These are phyloP conservation scores for Nissolia schottii DNA, from an alignment of 306 rosid species.

Conservation along the genomic window DNA sequence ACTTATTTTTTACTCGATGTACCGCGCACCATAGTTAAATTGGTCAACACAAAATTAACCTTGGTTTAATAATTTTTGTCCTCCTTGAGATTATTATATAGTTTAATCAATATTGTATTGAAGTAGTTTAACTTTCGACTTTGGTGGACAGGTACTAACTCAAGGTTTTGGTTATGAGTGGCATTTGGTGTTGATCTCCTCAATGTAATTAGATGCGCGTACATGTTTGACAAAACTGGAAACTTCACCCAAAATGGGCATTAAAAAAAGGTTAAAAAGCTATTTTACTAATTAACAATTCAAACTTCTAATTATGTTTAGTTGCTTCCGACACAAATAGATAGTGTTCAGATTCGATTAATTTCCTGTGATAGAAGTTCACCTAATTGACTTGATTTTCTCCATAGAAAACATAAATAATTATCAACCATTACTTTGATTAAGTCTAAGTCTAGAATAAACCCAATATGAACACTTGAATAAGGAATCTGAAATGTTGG, in stretches of 20 bases:
- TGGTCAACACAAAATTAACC: too few relatives aligned
- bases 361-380: not conserved
- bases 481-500: not conserved
- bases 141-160: not conserved
- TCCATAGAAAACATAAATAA: not conserved
- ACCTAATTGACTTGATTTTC: slow-evolving; percentile 17
- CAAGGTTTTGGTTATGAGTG: slow-evolving; percentile 9
- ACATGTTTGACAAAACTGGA: slow-evolving; percentile 6
- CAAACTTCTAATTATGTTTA: not conserved
- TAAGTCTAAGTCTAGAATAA: not conserved
- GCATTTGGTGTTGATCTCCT: slow-evolving; percentile 22
- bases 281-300: not conserved
- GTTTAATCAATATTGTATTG: not conserved
- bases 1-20: too few relatives aligned
- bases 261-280: not conserved
- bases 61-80: too few relatives aligned
- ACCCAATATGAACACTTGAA: slow-evolving; percentile 9
- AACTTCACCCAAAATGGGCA: not conserved
- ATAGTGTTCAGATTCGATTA: not conserved
- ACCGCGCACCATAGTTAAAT: too few relatives aligned
- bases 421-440: not conserved
- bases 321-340: not conserved
- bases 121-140: slow-evolving; percentile 26
- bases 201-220: not conserved
- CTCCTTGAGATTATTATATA: not conserved